These are phyloP conservation scores for Salinomyces thailandicus DNA, from an alignment of 2,329 filamentous ascomycete genomes.

Conservation along the genomic window DNA sequence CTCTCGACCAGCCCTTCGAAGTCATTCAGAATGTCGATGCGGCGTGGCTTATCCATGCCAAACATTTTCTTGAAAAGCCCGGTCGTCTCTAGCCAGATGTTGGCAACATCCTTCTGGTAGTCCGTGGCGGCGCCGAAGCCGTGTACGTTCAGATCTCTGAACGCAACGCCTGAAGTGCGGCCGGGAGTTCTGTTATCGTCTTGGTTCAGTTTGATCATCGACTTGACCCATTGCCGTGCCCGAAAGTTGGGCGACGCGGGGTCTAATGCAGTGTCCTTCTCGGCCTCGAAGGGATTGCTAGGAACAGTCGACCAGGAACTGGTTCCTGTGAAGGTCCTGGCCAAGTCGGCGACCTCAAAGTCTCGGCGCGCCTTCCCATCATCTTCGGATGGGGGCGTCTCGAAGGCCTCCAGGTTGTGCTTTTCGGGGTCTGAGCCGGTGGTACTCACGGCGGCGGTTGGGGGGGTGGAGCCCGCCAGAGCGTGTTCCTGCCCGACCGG, in stretches of 20 bases:
- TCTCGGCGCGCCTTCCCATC: slow-evolving; percentile 8
- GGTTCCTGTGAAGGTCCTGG: slow-evolving; percentile 31
- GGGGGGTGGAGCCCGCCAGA: not conserved
- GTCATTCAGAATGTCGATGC: slow-evolving; percentile 52
- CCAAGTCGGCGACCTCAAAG: slow-evolving; percentile 30
- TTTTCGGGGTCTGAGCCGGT: slow-evolving; percentile 11
- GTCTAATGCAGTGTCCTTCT: slow-evolving; percentile 35
- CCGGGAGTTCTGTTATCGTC: slow-evolving; percentile 32
- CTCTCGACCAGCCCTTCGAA: slow-evolving; percentile 59
- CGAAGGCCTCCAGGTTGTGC: slow-evolving; percentile 13
- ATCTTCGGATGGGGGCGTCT: slow-evolving; percentile 11
- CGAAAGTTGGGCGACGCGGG: slow-evolving; percentile 38
- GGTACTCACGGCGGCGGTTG: not conserved
- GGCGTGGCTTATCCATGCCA: slow-evolving; percentile 20
- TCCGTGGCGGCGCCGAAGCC: slow-evolving; percentile 40
- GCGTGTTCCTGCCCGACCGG: slow-evolving; percentile 3
- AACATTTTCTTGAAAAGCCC: slow-evolving; percentile 28
- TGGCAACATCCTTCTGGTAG: slow-evolving; percentile 42
- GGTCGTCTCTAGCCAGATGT: slow-evolving; percentile 33
- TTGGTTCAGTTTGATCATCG: slow-evolving; percentile 37
- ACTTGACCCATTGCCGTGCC: slow-evolving; percentile 39
- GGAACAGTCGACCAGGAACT: slow-evolving; percentile 29
- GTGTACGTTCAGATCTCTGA: slow-evolving; percentile 38
- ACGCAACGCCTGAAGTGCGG: slow-evolving; percentile 38
- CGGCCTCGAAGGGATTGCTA: slow-evolving; percentile 31